Percentiles rank a stretch among this genome's conserved stretches.
These are phyloP conservation scores for Heliamphora exappendiculata DNA, from an alignment of 148 eudicot genomes.

Conservation along the genomic window DNA sequence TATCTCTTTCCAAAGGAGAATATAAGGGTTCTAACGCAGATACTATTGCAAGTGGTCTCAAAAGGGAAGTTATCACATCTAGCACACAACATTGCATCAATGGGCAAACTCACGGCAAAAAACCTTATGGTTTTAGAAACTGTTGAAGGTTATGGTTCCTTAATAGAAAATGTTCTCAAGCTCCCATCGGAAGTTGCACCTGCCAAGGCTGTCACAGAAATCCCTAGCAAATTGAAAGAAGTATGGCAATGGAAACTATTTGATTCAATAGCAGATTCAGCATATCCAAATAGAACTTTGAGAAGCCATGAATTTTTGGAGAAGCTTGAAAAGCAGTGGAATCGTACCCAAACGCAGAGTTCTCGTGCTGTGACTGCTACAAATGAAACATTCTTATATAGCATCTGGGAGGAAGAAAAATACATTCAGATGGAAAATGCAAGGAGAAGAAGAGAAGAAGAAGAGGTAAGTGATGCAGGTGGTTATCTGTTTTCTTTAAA, in stretches of 20 bases:
- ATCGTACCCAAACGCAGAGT: slow-evolving; percentile 21
- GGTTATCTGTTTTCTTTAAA: background rate
- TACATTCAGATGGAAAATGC: slow-evolving; percentile 28
- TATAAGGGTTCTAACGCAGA: slow-evolving; percentile 35
- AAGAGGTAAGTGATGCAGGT: slow-evolving; percentile 44
- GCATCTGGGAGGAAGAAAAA: slow-evolving; percentile 79
- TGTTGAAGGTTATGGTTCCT: slow-evolving; percentile 63
- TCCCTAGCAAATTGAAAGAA: slow-evolving; percentile 45
- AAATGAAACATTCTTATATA: slow-evolving; percentile 44
- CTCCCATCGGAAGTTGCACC: slow-evolving; percentile 76
- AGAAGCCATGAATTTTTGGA: slow-evolving; percentile 35
- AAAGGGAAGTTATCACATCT: slow-evolving; percentile 54
- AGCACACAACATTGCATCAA: slow-evolving; percentile 59
- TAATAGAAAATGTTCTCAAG: slow-evolving; percentile 52
- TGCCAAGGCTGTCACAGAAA: slow-evolving; percentile 42
- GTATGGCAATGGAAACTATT: slow-evolving; percentile 74
- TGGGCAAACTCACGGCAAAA: slow-evolving; percentile 56
- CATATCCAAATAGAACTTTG: slow-evolving; percentile 26
- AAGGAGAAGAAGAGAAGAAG: slow-evolving; percentile 74
- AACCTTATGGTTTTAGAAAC: slow-evolving; percentile 66
- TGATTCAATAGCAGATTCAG: slow-evolving; percentile 28
- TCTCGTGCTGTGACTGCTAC: slow-evolving; percentile 19
- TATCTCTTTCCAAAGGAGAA: slow-evolving; percentile 76
- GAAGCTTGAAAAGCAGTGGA: slow-evolving; percentile 38
- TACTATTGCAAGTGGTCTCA: slow-evolving; percentile 46